Evolutionary conservation across 495 filamentous ascomycete species (phyloP), one percentile per base, ranked within the genome.

Genomic region (Podospora comata): DNA sequence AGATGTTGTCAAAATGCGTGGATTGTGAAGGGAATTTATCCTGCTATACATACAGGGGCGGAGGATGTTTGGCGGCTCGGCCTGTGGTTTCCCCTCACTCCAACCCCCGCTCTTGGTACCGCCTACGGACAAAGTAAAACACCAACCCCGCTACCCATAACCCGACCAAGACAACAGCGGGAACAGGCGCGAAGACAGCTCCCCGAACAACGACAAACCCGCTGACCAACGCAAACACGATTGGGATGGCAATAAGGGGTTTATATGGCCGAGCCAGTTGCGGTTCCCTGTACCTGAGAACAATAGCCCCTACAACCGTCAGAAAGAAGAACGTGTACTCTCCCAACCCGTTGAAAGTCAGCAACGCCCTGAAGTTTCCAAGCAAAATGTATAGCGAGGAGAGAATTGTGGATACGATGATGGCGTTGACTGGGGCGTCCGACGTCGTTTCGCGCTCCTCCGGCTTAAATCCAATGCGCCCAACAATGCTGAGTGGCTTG

Each of bases 311-410:
- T 2, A 86, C 66, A 4, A 86, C 83, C 2, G 84, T 85, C 5
- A 88, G 74, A 69, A 86, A 85, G 77, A 87, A 88, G 74, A 88
- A 86, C 0, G 81, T 77, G 67, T 85, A 87, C 71, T 87, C 86
- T 13, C 80, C 84, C 3, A 87, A 73, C 0, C 86, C 85, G 68
- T 85, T 85, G 72, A 87, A 85, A 3, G 84, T 87, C 7, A 88
- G 71, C 2, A 88, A 77, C 1, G 81, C 80, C 5, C 84, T 80
- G 78, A 88, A 87, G 70, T 77, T 87, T 2, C 85, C 86, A 3
- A 87, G 72, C 19, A 86, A 73, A 48, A 87, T 86, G 70, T 87
- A 88, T 7, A 85, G 48, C 0, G 80, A 71, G 2, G 85, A 79
- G 11, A 87, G 79, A 19, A 81, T 64, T 0, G 79, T 76, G 7